Base-by-base conservation (phyloP, 371 early-diverging fungal genomes). In the Mucor circinelloides region DNA sequence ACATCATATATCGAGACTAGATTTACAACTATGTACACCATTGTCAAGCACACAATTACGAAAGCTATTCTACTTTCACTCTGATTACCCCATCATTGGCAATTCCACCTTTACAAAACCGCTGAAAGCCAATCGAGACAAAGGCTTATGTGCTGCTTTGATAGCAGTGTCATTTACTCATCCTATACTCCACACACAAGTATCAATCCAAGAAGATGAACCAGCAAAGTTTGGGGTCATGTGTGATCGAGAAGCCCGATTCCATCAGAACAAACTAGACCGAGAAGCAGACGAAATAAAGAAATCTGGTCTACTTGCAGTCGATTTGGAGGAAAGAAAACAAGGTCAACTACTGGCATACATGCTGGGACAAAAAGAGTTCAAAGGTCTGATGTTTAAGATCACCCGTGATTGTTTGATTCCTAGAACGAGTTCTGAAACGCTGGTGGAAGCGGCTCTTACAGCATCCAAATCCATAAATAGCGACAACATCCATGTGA, bases 371-470 rank as follows among this genome's bases (percentile, higher is more conserved):
- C 83, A 83, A 63, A 83, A 82, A 73, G 79, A 84, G 13, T 93
- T 92, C 58, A 87, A 74, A 56, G 83, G 82, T 0, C 65, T 83
- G 38, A 69, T 68, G 1, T 92, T 90, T 67, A 81, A 77, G 36
- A 88, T 93, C 6, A 83, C 86, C 0, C 81, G 83, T 0, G 85
- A 87, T 13, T 90, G 90, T 21, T 71, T 93, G 38, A 91, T 93
- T 54, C 93, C 93, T 19, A 86, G 93, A 23, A 66, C 85, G 6
- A 88, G 90, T 46, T 87, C 93, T 17, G 87, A 90, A 62, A 87
- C 86, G 0, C 77, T 93, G 12, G 92, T 91, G 0, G 56, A 78
- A 13, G 81, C 89, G 6, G 75, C 87, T 1, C 36, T 56, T 19
- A 25, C 27, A 28, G 46, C 58, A 21, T 63, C 62, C 32, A 32